A percentile compares a stretch with the other conserved stretches of the same genome.
phyloP scores from a whole-genome alignment of 495 filamentous ascomycete species.

The Penicillium arizonense region DNA sequence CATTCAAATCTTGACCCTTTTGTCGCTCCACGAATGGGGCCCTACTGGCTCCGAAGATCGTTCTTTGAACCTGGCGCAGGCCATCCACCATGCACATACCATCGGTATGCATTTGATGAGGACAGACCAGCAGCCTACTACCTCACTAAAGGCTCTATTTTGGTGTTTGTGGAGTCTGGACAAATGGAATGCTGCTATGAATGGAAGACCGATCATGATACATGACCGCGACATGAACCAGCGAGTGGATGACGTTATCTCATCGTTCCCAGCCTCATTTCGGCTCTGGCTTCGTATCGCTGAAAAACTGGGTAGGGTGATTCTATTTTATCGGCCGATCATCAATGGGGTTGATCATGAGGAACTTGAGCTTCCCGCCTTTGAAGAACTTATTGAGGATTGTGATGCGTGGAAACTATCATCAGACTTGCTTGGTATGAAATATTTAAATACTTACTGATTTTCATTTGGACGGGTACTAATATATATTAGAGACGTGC shows the following conservation, averaged over 20 bases:
- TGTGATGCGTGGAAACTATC: slow-evolving; percentile 11
- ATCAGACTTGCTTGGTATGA: slow-evolving; percentile 11
- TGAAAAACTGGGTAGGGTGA: slow-evolving; percentile 54
- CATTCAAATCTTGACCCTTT: slow-evolving; percentile 34
- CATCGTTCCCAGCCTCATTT: slow-evolving; percentile 26
- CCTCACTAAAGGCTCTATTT: slow-evolving; percentile 46
- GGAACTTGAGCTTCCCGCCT: slow-evolving; percentile 52
- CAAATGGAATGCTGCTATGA: slow-evolving; percentile 53
- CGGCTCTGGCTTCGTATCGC: slow-evolving; percentile 46
- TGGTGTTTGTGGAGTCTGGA: slow-evolving; percentile 65
- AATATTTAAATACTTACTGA: neutral
- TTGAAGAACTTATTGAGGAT: slow-evolving; percentile 52
- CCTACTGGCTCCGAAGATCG: slow-evolving; percentile 32
- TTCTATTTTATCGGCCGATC: slow-evolving; percentile 57
- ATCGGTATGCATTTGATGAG: slow-evolving; percentile 53
- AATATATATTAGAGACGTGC: slow-evolving; percentile 11
- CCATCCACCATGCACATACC: slow-evolving; percentile 56
- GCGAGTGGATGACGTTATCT: slow-evolving; percentile 16
- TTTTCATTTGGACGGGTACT: neutral
- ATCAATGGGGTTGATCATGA: slow-evolving; percentile 25
- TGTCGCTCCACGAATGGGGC: slow-evolving; percentile 35
- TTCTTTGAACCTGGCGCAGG: slow-evolving; percentile 30
- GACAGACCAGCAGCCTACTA: slow-evolving; percentile 18
- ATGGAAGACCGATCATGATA: slow-evolving; percentile 60
- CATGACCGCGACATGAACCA: slow-evolving; percentile 56